Base-by-base conservation (phyloP, 2,329 filamentous ascomycete genomes). In the Penicillium oxalicum region DNA sequence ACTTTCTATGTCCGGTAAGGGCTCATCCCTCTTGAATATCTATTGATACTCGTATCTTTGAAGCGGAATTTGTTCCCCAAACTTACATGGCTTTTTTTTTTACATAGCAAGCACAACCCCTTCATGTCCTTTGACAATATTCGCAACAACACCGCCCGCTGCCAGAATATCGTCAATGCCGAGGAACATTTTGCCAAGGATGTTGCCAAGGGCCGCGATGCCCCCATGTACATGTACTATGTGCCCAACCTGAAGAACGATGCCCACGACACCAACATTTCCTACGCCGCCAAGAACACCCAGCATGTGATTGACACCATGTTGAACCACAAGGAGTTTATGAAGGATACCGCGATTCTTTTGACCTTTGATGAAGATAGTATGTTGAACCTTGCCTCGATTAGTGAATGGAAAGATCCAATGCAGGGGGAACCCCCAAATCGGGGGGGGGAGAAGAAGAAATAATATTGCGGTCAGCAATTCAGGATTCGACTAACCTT, bases 61-160 rank as follows among this genome's bases (percentile, higher is more conserved):
- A 18, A 18, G 18, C 18, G 2, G 18, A 18, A 18, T 18, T 18
- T 18, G 18, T 18, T 18, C 18, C 18, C 18, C 18, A 18, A 18
- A 18, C 18, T 18, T 18, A 18, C 18, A 18, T 18, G 18, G 2
- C 18, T 18, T 18, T 34, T n/a, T 6, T 25, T 37, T 18, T 1
- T 11, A 12, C 25, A 38, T 18, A 53, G 50, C 44, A 53, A 53
- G 37, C 50, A 53, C 35, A 53, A 53, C 32, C 50, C 50, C 24
- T 53, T 53, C 48, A 53, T 53, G 50, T 53, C 50, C 41, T 53
- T 53, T 25, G 48, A 53, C 50, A 53, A 53, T 37, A 53, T 53
- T 44, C 48, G 50, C 35, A 53, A 53, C 48, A 53, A 50, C 48
- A 48, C 44, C 18, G 37, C 27, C 1, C 50, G 50, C 9, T 53